Evolutionary conservation across 2,329 filamentous ascomycete species (phyloP), one percentile per base, ranked within the genome.

Genomic region (Didymella pomorum): DNA sequence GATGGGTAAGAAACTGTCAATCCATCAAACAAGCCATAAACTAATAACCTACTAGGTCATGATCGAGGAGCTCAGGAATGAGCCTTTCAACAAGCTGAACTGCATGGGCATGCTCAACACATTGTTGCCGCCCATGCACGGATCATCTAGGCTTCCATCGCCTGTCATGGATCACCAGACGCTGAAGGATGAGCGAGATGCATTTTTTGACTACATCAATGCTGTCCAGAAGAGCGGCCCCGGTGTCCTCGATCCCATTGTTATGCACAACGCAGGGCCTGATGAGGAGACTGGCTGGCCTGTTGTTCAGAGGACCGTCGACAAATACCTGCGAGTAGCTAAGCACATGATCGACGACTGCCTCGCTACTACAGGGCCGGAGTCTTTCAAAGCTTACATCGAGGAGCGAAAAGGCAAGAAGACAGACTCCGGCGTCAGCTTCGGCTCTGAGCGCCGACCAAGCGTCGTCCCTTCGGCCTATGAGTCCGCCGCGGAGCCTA

Each of bases 81-180:
- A 82, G 29, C 86, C 86, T 0, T 87, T 87, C 75, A 86, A 86
- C 78, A 88, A 87, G 72, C 81, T 83, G 67, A 89, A 88, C 71
- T 88, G 87, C 69, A 80, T 88, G 62, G 87, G 86, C 52, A 87
- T 89, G 82, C 82, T 89, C 49, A 89, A 89, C 75, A 89, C 87
- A 10, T 79, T 89, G 28, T 86, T 88, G 62, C 87, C 87, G 8
- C 86, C 87, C 2, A 79, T 83, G 41, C 78, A 79, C 18, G 65
- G 57, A 20, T 52, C 59, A 26, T 63, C 64, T 14, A 73, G 66
- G 47, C 61, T 71, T 42, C 84, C 83, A 5, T 85, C 84, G 10
- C 75, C 80, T 26, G 80, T 84, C 50, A 72, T 88, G 57, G 85
- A 82, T 9, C 72, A 78, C 3, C 73, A 80, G 25, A 79, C 83